Percentiles rank a stretch among this genome's conserved stretches.
phyloP scores from a whole-genome alignment of 2,329 filamentous ascomycete species.

The Orbilia javanica region DNA sequence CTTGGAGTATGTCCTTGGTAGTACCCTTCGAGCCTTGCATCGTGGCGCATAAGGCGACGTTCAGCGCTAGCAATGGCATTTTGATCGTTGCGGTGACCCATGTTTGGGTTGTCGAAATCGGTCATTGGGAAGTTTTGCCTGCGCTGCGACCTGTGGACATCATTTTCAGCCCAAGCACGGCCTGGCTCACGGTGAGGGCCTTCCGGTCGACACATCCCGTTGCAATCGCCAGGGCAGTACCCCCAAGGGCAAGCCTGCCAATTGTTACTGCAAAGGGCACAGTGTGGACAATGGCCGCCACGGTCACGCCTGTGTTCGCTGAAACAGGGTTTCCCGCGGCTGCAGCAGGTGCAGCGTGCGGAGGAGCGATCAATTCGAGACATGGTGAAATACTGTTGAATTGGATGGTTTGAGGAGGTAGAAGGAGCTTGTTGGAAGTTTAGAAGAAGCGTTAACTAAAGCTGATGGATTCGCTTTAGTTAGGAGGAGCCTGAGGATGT shows the following conservation, averaged over 20 bases:
- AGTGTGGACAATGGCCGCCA: background rate
- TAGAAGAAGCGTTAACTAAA: background rate
- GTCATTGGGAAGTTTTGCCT: no score
- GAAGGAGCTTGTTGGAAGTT: background rate
- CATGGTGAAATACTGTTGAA: background rate
- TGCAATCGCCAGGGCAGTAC: background rate
- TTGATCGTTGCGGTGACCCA: background rate
- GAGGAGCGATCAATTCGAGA: background rate
- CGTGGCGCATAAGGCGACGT: background rate
- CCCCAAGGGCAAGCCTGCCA: background rate
- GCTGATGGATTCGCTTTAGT: background rate
- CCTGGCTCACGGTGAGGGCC: background rate
- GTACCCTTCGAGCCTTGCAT: no score
- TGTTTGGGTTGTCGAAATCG: background rate
- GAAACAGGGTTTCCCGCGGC: background rate
- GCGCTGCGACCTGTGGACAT: background rate
- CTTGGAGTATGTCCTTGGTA: background rate
- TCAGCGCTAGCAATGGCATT: background rate
- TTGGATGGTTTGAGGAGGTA: background rate
- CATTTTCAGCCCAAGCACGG: background rate
- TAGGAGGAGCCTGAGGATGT: background rate
- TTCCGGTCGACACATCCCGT: constrained; percentile 1
- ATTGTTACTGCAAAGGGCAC: background rate
- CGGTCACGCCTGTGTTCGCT: background rate
- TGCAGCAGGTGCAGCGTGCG: background rate